phyloP scores from a whole-genome alignment of 2,329 filamentous ascomycete species.

The Epichloe hybrida region DNA sequence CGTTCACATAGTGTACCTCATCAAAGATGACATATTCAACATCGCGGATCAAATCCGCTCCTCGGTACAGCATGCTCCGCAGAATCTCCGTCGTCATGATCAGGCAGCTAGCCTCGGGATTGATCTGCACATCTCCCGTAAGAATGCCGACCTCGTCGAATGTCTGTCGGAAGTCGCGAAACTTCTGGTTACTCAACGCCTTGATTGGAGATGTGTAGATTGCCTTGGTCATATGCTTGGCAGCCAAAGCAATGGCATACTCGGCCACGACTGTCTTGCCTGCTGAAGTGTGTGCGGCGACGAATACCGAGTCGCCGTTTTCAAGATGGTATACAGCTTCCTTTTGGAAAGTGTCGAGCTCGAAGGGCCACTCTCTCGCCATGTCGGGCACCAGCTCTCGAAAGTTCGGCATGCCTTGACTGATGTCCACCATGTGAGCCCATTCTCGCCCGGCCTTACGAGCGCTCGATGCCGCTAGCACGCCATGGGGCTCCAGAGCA shows the following conservation, averaged over 20 bases:
- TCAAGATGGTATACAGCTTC: slow-evolving; percentile 97
- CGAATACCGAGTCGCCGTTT: slow-evolving; percentile 92
- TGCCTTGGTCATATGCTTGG: slow-evolving; percentile 98
- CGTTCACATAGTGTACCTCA: slow-evolving; percentile 97
- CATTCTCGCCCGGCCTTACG: slow-evolving; percentile 74
- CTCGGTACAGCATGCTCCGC: slow-evolving; percentile 93
- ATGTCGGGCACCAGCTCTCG: slow-evolving; percentile 86
- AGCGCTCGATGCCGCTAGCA: slow-evolving; percentile 55
- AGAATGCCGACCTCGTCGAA: slow-evolving; percentile 96
- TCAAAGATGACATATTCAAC: slow-evolving; percentile 99
- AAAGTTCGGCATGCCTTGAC: slow-evolving; percentile 88
- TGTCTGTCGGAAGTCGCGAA: slow-evolving; percentile 77
- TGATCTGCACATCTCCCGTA: slow-evolving; percentile 95
- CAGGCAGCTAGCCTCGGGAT: slow-evolving; percentile 90
- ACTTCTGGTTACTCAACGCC: slow-evolving; percentile 96
- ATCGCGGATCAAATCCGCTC: slow-evolving; percentile 88
- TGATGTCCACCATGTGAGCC: slow-evolving; percentile 97
- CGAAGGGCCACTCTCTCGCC: slow-evolving; percentile 92
- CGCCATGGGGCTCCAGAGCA: slow-evolving; percentile 71
- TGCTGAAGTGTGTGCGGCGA: slow-evolving; percentile 92
- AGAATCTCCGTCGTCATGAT: slow-evolving; percentile 99
- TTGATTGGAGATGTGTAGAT: slow-evolving; percentile 99
- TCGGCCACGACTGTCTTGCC: slow-evolving; percentile 98
- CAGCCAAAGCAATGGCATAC: slow-evolving; percentile 89
- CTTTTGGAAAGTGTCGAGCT: slow-evolving; percentile 96